These are phyloP conservation scores for Ascochyta koolunga DNA, from an alignment of 2,329 filamentous ascomycete species.

Conservation along the genomic window DNA sequence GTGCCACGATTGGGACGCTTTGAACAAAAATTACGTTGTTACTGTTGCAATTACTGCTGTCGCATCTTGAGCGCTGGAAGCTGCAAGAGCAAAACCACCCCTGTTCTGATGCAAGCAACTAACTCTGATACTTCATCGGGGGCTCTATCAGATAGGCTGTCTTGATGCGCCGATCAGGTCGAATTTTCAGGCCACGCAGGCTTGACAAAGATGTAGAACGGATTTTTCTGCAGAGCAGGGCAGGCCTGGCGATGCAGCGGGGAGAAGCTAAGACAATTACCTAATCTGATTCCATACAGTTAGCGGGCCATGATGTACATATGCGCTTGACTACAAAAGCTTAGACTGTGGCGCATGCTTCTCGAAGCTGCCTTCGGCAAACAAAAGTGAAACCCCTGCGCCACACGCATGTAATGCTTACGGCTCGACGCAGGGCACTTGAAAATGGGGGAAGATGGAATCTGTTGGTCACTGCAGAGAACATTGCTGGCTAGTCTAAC, in stretches of 20 bases:
- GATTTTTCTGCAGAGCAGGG: neutral
- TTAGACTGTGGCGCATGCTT: neutral
- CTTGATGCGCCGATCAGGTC: neutral
- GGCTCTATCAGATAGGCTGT: neutral
- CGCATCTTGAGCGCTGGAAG: neutral
- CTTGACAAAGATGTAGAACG: neutral
- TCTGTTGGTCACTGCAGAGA: no score
- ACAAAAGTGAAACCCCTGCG: no score
- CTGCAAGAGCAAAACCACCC: neutral
- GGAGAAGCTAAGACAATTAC: neutral
- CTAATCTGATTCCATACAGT: neutral
- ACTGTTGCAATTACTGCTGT: neutral
- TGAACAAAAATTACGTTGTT: neutral
- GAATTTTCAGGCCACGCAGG: neutral
- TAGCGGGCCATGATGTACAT: neutral
- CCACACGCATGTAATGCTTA: no score
- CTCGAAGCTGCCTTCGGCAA: neutral
- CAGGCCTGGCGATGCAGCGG: neutral
- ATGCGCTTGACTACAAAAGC: neutral
- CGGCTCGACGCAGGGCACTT: no score
- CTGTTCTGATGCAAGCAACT: neutral
- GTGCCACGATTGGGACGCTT: neutral
- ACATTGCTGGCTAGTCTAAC: no score
- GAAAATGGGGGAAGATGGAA: no score
- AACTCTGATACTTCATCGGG: neutral